Conservation (phyloP, 2,329 filamentous ascomycete genomes). For the Xylaria arbuscula region DNA sequence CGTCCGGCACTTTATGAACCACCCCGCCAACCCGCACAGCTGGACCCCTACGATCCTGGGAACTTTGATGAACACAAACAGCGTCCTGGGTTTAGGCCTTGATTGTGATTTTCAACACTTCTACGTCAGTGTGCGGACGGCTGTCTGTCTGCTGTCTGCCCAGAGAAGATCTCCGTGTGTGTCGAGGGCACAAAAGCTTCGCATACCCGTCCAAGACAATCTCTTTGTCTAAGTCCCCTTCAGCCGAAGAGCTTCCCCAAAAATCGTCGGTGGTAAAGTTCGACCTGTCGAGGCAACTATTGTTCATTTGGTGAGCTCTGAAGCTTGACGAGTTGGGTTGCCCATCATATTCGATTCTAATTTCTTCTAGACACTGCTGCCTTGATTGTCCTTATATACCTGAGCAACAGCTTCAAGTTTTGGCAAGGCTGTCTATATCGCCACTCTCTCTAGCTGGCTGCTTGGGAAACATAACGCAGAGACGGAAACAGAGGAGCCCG, state of each 20-base stretch:
- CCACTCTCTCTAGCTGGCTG: constrained; percentile 4
- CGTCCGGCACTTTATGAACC: neutral
- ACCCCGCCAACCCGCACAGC: constrained; percentile 7
- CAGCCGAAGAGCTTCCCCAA: neutral
- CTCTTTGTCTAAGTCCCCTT: constrained; percentile 16
- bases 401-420: constrained; percentile 11
- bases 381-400: constrained; percentile 13
- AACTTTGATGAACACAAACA: neutral
- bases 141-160: neutral
- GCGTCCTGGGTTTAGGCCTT: neutral
- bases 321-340: neutral
- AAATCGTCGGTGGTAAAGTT: constrained; percentile 13
- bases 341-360: constrained; percentile 2
- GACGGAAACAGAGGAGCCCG: constrained; percentile 16
- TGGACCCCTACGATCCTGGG: neutral
- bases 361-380: constrained; percentile 3
- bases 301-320: neutral
- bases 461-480: constrained; percentile 4
- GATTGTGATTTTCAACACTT: neutral
- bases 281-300: neutral
- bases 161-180: neutral
- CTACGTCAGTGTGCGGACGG: neutral
- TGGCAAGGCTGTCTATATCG: constrained; percentile 13
- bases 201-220: constrained; percentile 3
- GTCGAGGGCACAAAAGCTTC: constrained; percentile 3